These are phyloP conservation scores for Globisporangium splendens DNA, from an alignment of 352 stramenopile species.

Conservation along the genomic window DNA sequence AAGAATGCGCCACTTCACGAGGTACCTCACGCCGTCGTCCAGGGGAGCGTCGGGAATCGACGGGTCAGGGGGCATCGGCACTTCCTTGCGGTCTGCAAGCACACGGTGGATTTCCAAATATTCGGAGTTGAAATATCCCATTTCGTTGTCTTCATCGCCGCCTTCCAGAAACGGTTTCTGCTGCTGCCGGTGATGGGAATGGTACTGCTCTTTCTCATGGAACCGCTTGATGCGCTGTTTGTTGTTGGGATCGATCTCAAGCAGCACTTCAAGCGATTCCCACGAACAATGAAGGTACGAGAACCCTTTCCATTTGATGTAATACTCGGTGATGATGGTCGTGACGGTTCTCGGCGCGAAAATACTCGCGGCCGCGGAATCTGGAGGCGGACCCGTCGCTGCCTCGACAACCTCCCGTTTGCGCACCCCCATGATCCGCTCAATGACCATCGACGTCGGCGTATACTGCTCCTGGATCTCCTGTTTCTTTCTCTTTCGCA, in stretches of 20 bases:
- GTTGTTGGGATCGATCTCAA: slow-evolving; percentile 82
- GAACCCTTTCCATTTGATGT: slow-evolving; percentile 90
- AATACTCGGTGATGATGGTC: slow-evolving; percentile 67
- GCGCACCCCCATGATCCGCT: slow-evolving; percentile 85
- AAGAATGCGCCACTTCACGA: slow-evolving; percentile 87
- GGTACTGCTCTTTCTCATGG: slow-evolving; percentile 72
- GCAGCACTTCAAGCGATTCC: slow-evolving; percentile 69
- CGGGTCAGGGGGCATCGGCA: slow-evolving; percentile 41
- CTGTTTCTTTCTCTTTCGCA: slow-evolving; percentile 29
- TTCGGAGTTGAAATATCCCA: slow-evolving; percentile 89
- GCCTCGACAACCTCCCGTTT: slow-evolving; percentile 37
- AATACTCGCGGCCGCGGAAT: slow-evolving; percentile 35
- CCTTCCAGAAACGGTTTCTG: slow-evolving; percentile 30
- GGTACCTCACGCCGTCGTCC: slow-evolving; percentile 85
- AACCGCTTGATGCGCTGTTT: slow-evolving; percentile 87
- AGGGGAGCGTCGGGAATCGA: slow-evolving; percentile 58
- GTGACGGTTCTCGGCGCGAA: slow-evolving; percentile 30
- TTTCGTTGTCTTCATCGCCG: slow-evolving; percentile 35
- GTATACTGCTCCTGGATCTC: neutral
- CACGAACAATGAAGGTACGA: slow-evolving; percentile 88
- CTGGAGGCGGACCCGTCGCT: slow-evolving; percentile 7
- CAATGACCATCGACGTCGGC: slow-evolving; percentile 70
- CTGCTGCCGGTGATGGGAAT: slow-evolving; percentile 34
- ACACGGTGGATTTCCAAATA: slow-evolving; percentile 89
- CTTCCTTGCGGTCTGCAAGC: slow-evolving; percentile 72